Conservation (phyloP, 306 rosid genomes). For the Cucumis melo region DNA sequence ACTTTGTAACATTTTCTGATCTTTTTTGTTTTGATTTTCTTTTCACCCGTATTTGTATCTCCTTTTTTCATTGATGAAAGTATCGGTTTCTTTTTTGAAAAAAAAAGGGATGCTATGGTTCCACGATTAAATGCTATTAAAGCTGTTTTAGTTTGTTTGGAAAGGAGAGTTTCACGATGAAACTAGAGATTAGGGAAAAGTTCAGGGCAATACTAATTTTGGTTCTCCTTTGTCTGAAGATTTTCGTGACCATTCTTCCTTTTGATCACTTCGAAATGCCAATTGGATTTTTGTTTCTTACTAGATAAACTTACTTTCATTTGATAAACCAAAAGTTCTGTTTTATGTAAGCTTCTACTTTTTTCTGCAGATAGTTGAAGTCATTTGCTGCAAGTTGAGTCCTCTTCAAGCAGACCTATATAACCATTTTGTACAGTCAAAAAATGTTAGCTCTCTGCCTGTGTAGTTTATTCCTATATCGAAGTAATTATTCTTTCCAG, state of each 20-base stretch:
- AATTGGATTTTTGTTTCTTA: not conserved
- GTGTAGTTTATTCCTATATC: not conserved
- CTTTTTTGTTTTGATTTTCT: not conserved
- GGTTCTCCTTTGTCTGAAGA: not conserved
- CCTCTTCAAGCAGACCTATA: conserved; percentile 80
- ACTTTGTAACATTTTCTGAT: no score
- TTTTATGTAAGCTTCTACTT: not conserved
- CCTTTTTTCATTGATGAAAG: not conserved
- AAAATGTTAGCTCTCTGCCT: conserved; percentile 49
- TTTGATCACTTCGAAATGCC: not conserved
- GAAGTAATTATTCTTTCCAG: not conserved
- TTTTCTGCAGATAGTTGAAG: conserved; percentile 71
- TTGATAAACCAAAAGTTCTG: not conserved
- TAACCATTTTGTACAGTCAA: conserved; percentile 80
- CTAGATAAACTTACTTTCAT: not conserved
- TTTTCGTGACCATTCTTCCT: not conserved
- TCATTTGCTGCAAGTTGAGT: conserved; percentile 94
- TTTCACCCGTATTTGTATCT: not conserved
- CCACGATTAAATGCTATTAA: not conserved
- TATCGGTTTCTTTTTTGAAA: not conserved
- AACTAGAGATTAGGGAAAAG: not conserved
- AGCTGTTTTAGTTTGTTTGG: not conserved
- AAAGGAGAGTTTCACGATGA: not conserved
- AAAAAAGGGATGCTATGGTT: not conserved
- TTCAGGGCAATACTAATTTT: not conserved